phyloP scores from a whole-genome alignment of 1,284 basidiomycete species.

The Sutorius eximius region DNA sequence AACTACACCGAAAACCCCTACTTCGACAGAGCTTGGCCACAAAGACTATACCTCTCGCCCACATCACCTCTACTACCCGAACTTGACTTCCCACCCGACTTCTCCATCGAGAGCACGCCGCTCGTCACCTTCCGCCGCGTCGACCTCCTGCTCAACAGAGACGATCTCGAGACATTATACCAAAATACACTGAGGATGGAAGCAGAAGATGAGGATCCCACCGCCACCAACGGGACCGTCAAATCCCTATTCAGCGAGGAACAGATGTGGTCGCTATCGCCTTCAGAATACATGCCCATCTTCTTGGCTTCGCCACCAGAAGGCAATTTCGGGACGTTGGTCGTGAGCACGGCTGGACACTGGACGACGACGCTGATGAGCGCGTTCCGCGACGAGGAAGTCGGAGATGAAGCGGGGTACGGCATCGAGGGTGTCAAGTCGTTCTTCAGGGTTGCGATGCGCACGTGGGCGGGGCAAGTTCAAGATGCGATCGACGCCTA shows the following conservation, averaged over 20 bases:
- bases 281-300: conserved; percentile 50
- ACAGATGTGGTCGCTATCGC: conserved; percentile 50
- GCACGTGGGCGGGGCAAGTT: conserved; percentile 50
- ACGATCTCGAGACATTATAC: conserved; percentile 51
- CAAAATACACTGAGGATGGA: conserved; percentile 20
- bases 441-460: conserved; percentile 57
- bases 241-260: conserved; percentile 56
- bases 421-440: conserved; percentile 53
- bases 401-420: conserved; percentile 37
- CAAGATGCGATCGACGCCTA: conserved; percentile 39
- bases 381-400: conserved; percentile 44
- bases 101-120: conserved; percentile 56
- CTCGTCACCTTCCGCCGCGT: conserved; percentile 64
- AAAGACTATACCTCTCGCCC: conserved; percentile 59
- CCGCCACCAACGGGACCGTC: conserved; percentile 11
- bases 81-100: conserved; percentile 46
- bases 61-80: conserved; percentile 41
- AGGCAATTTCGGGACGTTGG: conserved; percentile 55
- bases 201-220: conserved; percentile 12
- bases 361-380: conserved; percentile 60
- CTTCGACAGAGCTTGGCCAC: conserved; percentile 64
- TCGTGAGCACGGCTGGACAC: conserved; percentile 64
- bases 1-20: conserved; percentile 52
- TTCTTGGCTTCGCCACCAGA: conserved; percentile 48
- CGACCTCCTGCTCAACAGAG: conserved; percentile 54